phyloP scores from a whole-genome alignment of 2,329 filamentous ascomycete species.

The Metarhizium album region DNA sequence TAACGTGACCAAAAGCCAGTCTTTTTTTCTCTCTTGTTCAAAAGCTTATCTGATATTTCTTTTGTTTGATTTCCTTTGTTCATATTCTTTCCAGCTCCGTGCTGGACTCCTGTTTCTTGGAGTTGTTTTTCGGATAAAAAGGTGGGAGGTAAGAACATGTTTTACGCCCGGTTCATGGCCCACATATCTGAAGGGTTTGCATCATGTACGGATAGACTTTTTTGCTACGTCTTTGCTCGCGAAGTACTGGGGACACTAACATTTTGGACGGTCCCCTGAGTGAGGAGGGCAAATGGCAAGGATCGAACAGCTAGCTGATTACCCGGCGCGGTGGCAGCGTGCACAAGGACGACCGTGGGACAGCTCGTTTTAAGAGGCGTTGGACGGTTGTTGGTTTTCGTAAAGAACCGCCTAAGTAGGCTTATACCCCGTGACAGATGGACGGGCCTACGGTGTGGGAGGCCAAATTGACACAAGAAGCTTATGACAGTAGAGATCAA shows the following conservation, averaged over 20 bases:
- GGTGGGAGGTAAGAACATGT: slow-evolving; percentile 2
- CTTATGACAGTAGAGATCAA: slow-evolving; percentile 24
- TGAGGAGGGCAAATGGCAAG: slow-evolving; percentile 12
- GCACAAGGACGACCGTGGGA: background rate
- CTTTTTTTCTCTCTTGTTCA: slow-evolving; percentile 4
- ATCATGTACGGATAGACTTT: slow-evolving; percentile 32
- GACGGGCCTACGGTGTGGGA: slow-evolving; percentile 21
- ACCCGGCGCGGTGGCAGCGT: slow-evolving; percentile 4
- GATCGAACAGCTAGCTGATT: slow-evolving; percentile 1
- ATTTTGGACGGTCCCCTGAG: slow-evolving; percentile 20
- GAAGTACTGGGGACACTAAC: slow-evolving; percentile 23
- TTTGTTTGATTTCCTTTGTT: slow-evolving; percentile 17
- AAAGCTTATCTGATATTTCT: slow-evolving; percentile 7
- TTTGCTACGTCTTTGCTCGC: slow-evolving; percentile 25
- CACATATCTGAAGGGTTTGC: slow-evolving; percentile 13
- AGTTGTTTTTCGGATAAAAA: slow-evolving; percentile 3
- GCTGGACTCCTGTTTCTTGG: slow-evolving; percentile 3
- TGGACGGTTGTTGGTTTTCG: slow-evolving; percentile 28
- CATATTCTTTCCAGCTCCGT: slow-evolving; percentile 1
- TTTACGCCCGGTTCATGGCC: slow-evolving; percentile 1
- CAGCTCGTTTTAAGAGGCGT: slow-evolving; percentile 22
- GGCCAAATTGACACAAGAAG: slow-evolving; percentile 23
- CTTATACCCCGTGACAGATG: slow-evolving; percentile 20
- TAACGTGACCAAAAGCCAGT: slow-evolving; percentile 14
- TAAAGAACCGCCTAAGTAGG: slow-evolving; percentile 24